Evolutionary conservation across 441 rosid genomes (phyloP).

Genomic region (Adansonia gregorii): DNA sequence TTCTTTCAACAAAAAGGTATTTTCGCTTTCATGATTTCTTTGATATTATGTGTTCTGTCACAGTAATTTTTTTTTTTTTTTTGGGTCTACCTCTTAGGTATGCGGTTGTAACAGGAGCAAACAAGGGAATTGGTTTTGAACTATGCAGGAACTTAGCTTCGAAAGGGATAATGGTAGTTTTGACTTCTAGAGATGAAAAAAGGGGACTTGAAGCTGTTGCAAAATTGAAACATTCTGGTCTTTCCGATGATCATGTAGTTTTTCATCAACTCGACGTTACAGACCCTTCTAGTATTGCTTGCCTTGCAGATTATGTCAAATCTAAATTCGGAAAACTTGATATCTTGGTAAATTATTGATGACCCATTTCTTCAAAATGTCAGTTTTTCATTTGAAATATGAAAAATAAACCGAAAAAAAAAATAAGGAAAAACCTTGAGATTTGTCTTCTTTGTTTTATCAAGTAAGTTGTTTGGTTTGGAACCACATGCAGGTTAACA

Average conservation of each 20-base stretch:
- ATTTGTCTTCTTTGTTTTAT: too few species aligned
- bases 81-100: constrained; percentile 28
- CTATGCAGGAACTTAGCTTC: constrained; percentile 44
- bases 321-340: constrained; percentile 48
- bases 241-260: constrained; percentile 34
- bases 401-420: too few species aligned
- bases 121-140: constrained; percentile 52
- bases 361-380: background rate
- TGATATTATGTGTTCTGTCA: too few species aligned
- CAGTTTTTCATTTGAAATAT: background rate
- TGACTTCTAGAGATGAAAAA: constrained; percentile 56
- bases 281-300: constrained; percentile 43
- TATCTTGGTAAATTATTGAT: constrained; percentile 40
- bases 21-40: background rate
- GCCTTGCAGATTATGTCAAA: constrained; percentile 40
- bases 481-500: constrained; percentile 45
- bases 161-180: constrained; percentile 41
- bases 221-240: constrained; percentile 42
- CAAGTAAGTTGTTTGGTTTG: background rate
- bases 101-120: constrained; percentile 51
- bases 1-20: background rate
- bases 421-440: too few species aligned
- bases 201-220: constrained; percentile 53
- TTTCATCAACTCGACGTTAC: constrained; percentile 68
- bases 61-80: background rate